Base-by-base conservation (phyloP, 768 basidiomycete genomes). In the Tulasnella sp. region DNA sequence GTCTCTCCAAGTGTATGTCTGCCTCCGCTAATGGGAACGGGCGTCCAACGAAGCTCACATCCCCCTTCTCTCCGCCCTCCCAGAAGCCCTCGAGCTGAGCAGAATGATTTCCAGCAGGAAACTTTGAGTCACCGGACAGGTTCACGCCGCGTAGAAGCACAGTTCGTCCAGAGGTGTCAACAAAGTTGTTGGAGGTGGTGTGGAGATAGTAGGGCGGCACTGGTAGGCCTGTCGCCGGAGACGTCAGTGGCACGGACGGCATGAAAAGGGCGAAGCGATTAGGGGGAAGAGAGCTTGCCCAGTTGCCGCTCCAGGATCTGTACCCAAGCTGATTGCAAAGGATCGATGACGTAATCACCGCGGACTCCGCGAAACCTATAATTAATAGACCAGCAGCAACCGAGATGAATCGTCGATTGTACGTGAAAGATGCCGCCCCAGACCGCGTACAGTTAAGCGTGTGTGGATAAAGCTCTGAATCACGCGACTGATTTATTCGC, bases 401-500 rank as follows among this genome's bases (percentile, higher is more conserved):
- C 34, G 34, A 38, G 34, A 15, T 38, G 34, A 38, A 38, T 38
- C 34, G 15, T 38, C 34, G 34, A 38, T 38, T 38, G 34, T 38
- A 38, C 7, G 34, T 38, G 34, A n/a, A n/a, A n/a, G n/a, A n/a
- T n/a, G n/a, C n/a, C n/a, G n/a, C n/a, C n/a, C 34, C 15, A 15
- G 34, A 15, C 34, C 34, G 7, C 15, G 34, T 38, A 15, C 34
- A 38, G 7, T 38, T 59, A 59, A 44, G 25, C 34, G 29, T 31
- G 48, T 38, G 44, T 38, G 15, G 5, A 38, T 7, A 5, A 15
- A 15, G 34, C 7, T 38, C 15, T 15, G 15, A 38, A 51, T 62
- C 59, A 89, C 21, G 83, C 84, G 59, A 92, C 70, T 25, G 84
- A 78, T 65, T 87, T 77, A 69, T 90, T 92, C 58, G 84, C 82